These are phyloP conservation scores for Juglanconis juglandina DNA, from an alignment of 2,329 filamentous ascomycete species.

Conservation along the genomic window DNA sequence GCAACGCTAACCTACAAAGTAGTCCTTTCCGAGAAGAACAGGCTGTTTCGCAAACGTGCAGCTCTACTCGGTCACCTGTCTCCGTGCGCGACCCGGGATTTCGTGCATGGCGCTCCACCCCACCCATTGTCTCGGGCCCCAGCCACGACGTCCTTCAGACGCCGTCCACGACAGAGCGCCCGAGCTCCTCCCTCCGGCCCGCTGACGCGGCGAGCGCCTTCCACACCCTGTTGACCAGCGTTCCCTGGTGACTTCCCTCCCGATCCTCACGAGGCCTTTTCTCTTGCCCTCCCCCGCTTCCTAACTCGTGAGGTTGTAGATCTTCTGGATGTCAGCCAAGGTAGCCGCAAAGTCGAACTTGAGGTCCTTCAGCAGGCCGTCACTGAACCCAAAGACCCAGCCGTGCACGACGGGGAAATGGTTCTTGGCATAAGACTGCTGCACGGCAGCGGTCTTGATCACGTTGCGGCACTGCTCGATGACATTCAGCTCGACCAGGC, in stretches of 20 bases:
- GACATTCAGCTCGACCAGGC: slow-evolving; percentile 82
- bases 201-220: too few species aligned
- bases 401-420: slow-evolving; percentile 68
- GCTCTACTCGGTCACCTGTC: too few species aligned
- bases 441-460: slow-evolving; percentile 75
- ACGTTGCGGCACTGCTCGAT: slow-evolving; percentile 73
- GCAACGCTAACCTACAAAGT: too few species aligned
- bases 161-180: too few species aligned
- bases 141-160: too few species aligned
- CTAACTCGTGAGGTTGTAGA: slow-evolving; percentile 47
- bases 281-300: background rate
- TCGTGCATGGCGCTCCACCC: too few species aligned
- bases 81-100: too few species aligned
- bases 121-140: too few species aligned
- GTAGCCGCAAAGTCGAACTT: slow-evolving; percentile 53
- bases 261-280: too few species aligned
- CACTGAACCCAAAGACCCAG: slow-evolving; percentile 69
- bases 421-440: slow-evolving; percentile 64
- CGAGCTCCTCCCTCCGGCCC: too few species aligned
- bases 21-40: too few species aligned
- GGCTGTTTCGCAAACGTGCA: too few species aligned
- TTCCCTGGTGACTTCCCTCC: background rate
- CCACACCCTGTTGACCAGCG: background rate
- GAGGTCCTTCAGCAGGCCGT: slow-evolving; percentile 62
- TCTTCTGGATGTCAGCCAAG: slow-evolving; percentile 54